These are phyloP conservation scores for Phytopythium delawarense DNA, from an alignment of 352 stramenopile species.

Conservation along the genomic window DNA sequence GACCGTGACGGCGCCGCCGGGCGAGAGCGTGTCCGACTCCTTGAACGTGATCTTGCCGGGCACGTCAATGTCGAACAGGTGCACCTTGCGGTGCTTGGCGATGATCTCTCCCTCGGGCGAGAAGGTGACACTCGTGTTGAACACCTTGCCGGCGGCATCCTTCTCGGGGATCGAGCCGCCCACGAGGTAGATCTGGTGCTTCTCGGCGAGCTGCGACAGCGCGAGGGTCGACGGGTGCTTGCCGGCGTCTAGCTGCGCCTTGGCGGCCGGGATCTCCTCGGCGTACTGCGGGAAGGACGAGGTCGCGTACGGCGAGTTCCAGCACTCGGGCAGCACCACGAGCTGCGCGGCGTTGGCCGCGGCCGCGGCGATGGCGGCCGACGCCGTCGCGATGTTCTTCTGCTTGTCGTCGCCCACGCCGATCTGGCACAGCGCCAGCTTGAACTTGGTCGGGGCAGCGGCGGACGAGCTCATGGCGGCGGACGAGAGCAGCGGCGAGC, in stretches of 20 bases:
- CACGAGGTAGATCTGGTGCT: conserved; percentile 93
- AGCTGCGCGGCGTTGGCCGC: conserved; percentile 80
- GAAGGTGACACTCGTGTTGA: conserved; percentile 99
- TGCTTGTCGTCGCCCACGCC: conserved; percentile 85
- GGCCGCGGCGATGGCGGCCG: conserved; percentile 55
- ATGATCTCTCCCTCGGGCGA: conserved; percentile 92
- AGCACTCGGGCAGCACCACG: conserved; percentile 93
- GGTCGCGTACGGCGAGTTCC: conserved; percentile 97
- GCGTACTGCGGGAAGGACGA: conserved; percentile 97
- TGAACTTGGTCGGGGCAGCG: conserved; percentile 52
- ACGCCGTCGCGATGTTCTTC: conserved; percentile 81
- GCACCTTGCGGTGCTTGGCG: conserved; percentile 99
- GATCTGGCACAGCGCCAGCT: conserved; percentile 96
- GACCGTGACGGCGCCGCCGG: conserved; percentile 85
- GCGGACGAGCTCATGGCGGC: conserved; percentile 40
- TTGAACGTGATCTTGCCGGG: conserved; percentile 99
- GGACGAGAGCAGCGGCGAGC: conserved; percentile 10
- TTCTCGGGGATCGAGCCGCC: conserved; percentile 96
- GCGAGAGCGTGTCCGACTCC: conserved; percentile 98
- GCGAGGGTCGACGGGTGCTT: conserved; percentile 85
- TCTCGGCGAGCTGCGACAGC: conserved; percentile 87
- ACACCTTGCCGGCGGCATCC: conserved; percentile 85
- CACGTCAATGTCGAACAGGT: conserved; percentile 99
- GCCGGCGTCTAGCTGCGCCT: conserved; percentile 42
- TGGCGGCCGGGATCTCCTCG: conserved; percentile 90